A percentile compares a stretch with the other conserved stretches of the same genome.
phyloP scores from a whole-genome alignment of 345 rosid species.

The Acer yangbiense region DNA sequence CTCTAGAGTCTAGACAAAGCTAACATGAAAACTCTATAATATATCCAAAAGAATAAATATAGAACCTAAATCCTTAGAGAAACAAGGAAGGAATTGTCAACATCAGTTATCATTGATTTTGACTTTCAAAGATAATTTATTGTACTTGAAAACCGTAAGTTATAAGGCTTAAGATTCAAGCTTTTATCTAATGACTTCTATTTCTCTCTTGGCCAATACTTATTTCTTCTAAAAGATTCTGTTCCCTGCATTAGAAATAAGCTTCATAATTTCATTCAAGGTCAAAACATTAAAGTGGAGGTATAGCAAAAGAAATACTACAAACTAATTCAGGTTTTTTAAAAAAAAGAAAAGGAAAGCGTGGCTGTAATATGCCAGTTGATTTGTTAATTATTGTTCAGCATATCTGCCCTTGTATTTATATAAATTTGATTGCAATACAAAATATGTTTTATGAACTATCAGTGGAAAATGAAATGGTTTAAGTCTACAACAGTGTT shows the following conservation, averaged over 20 bases:
- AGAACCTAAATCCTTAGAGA: background rate
- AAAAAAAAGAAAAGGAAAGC: no score
- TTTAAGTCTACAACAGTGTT: no score
- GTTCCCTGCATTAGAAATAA: no score
- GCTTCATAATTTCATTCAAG: background rate
- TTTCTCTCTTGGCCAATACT: background rate
- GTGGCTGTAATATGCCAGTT: no score
- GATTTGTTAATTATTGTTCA: no score
- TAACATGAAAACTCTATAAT: background rate
- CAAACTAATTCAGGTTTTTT: no score
- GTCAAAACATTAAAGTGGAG: background rate
- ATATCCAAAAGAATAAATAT: background rate
- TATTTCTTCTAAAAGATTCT: background rate
- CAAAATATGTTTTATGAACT: no score
- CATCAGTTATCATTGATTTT: background rate
- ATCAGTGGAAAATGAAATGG: no score
- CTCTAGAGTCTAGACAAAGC: background rate
- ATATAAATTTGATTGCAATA: no score
- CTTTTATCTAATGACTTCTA: background rate
- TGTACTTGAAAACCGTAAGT: background rate
- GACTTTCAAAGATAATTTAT: constrained; percentile 6
- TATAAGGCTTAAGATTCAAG: background rate
- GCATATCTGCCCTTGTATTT: no score
- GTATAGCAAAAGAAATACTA: background rate
- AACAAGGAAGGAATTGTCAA: background rate